These are phyloP conservation scores for Mucor racemosus DNA, from an alignment of 371 early-diverging fungal genomes.

Conservation along the genomic window DNA sequence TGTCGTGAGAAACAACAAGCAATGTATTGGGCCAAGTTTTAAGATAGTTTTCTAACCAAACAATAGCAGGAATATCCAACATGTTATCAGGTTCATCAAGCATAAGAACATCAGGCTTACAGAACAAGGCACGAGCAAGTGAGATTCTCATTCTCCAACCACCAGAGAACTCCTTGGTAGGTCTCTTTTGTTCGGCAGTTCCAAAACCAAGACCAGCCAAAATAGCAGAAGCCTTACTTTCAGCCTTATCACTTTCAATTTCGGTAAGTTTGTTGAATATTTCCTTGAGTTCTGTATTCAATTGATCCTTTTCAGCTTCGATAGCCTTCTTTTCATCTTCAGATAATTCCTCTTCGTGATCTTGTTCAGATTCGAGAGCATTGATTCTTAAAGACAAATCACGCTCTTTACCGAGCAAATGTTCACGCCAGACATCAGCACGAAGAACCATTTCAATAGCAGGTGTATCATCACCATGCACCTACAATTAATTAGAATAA, in stretches of 20 bases:
- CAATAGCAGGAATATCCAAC: conserved; percentile 95
- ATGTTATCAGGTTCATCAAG: conserved; percentile 99
- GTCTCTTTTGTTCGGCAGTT: conserved; percentile 74
- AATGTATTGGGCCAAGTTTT: conserved; percentile 90
- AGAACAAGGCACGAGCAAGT: conserved; percentile 95
- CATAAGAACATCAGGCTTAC: conserved; percentile 94
- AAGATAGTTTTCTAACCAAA: conserved; percentile 96
- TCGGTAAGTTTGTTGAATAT: conserved; percentile 86
- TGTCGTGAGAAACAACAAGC: conserved; percentile 97
- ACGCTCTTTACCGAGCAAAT: conserved; percentile 86
- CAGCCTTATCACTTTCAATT: conserved; percentile 97
- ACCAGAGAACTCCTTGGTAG: conserved; percentile 94
- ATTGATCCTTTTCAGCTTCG: conserved; percentile 69
- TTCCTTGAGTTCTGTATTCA: conserved; percentile 75
- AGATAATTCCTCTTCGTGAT: conserved; percentile 40
- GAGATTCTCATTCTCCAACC: conserved; percentile 96
- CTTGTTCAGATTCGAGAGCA: conserved; percentile 38
- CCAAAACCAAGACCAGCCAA: conserved; percentile 96
- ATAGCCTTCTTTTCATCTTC: conserved; percentile 64
- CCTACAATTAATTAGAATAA: conserved; percentile 46
- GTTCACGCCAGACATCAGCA: conserved; percentile 95
- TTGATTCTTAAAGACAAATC: conserved; percentile 53
- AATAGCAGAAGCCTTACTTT: conserved; percentile 88
- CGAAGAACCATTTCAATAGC: conserved; percentile 89
- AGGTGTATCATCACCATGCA: conserved; percentile 87